These are phyloP conservation scores for Verruconis gallopava DNA, from an alignment of 2,329 filamentous ascomycete species.

Conservation along the genomic window DNA sequence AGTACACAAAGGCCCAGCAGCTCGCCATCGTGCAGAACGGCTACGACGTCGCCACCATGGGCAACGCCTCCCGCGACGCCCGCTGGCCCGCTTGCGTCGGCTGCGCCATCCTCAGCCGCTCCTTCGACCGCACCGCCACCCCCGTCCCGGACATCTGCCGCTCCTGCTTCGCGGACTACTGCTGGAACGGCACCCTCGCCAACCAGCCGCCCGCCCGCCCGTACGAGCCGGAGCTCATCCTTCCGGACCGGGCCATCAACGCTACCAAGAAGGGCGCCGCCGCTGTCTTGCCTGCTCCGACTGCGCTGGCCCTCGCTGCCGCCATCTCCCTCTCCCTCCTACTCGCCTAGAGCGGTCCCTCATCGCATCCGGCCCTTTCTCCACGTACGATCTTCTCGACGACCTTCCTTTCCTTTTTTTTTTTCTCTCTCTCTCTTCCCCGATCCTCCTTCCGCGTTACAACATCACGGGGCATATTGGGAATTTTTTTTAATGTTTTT, in stretches of 20 bases:
- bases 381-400: too few relatives aligned
- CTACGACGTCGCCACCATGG: constrained; percentile 70
- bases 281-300: neutral
- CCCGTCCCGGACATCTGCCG: constrained; percentile 57
- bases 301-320: neutral
- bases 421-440: too few relatives aligned
- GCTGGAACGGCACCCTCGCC: constrained; percentile 73
- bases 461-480: too few relatives aligned
- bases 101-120: constrained; percentile 72
- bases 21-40: constrained; percentile 78
- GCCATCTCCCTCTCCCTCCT: neutral
- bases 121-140: constrained; percentile 57
- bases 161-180: constrained; percentile 69
- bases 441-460: too few relatives aligned
- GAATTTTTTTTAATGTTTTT: too few relatives aligned
- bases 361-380: too few relatives aligned
- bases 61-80: constrained; percentile 60
- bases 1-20: constrained; percentile 52
- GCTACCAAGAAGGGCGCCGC: constrained; percentile 4
- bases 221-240: neutral
- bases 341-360: too few relatives aligned
- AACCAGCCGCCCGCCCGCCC: constrained; percentile 14
- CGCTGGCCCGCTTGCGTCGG: constrained; percentile 76
- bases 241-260: neutral
- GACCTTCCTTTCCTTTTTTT: too few relatives aligned